These are phyloP conservation scores for Colletotrichum neosansevieriae DNA, from an alignment of 2,329 filamentous ascomycete genomes.

Conservation along the genomic window DNA sequence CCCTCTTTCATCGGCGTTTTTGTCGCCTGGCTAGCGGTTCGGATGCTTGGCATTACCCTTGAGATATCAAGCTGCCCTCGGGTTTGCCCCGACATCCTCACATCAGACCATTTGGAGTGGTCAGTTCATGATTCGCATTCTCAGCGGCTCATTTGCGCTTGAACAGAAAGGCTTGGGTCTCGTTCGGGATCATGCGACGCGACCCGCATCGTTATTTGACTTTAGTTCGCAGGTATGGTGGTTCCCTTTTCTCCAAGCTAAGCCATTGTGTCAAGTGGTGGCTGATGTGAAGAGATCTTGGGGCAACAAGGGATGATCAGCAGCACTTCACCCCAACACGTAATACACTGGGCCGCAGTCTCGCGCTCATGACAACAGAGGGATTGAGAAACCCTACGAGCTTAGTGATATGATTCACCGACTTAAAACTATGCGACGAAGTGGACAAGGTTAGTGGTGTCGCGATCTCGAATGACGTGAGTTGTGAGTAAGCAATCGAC, in stretches of 20 bases:
- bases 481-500: neutral
- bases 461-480: neutral
- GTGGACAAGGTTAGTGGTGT: neutral
- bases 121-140: no score
- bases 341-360: no score
- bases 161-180: neutral
- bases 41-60: neutral
- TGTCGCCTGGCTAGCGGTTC: neutral
- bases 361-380: no score
- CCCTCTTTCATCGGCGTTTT: neutral
- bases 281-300: no score
- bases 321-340: no score
- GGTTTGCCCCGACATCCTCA: neutral
- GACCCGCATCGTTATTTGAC: neutral
- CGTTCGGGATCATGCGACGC: neutral
- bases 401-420: neutral
- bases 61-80: no score
- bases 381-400: no score
- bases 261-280: neutral
- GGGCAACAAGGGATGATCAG: no score
- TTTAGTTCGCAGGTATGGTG: no score
- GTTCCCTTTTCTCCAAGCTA: neutral
- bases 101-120: neutral
- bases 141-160: no score
- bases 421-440: neutral